Evolutionary conservation across 352 stramenopile species (phyloP).

Genomic region (Plasmopara halstedii): DNA sequence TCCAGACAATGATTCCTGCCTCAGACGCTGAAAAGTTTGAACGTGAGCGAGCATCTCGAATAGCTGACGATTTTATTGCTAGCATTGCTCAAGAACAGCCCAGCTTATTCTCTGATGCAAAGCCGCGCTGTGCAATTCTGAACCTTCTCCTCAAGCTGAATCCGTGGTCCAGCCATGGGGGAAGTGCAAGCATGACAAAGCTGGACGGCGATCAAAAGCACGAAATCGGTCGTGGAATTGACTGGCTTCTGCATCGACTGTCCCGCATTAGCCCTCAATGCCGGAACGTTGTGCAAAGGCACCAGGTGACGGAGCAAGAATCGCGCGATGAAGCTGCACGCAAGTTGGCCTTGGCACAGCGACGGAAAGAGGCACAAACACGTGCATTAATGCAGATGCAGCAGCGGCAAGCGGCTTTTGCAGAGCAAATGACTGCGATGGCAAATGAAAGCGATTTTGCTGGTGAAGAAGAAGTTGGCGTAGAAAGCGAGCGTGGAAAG

Average conservation of each 20-base stretch:
- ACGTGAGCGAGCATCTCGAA: slow-evolving; percentile 28
- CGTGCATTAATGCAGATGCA: slow-evolving; percentile 75
- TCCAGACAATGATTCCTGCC: slow-evolving; percentile 35
- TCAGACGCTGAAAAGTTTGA: slow-evolving; percentile 39
- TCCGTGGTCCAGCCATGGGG: slow-evolving; percentile 51
- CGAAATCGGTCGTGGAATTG: slow-evolving; percentile 68
- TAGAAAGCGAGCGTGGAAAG: slow-evolving; percentile 18
- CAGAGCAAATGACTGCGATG: slow-evolving; percentile 66
- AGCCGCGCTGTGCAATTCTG: slow-evolving; percentile 35
- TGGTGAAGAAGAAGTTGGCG: slow-evolving; percentile 30
- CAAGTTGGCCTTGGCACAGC: slow-evolving; percentile 48
- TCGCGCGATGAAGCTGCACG: slow-evolving; percentile 62
- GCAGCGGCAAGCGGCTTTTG: slow-evolving; percentile 72
- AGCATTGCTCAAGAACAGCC: slow-evolving; percentile 49
- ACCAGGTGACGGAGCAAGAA: slow-evolving; percentile 51
- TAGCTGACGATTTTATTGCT: slow-evolving; percentile 47
- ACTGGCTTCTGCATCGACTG: slow-evolving; percentile 70
- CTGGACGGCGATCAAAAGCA: slow-evolving; percentile 79
- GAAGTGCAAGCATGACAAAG: slow-evolving; percentile 46
- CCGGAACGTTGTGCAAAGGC: slow-evolving; percentile 35
- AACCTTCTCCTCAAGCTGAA: slow-evolving; percentile 66
- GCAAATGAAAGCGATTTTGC: slow-evolving; percentile 34
- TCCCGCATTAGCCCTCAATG: slow-evolving; percentile 42
- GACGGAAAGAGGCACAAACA: slow-evolving; percentile 66
- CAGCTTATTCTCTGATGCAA: slow-evolving; percentile 19